Evolutionary conservation across 169 alveolate genomes (phyloP).

Genomic region (Cryptosporidium andersoni): DNA sequence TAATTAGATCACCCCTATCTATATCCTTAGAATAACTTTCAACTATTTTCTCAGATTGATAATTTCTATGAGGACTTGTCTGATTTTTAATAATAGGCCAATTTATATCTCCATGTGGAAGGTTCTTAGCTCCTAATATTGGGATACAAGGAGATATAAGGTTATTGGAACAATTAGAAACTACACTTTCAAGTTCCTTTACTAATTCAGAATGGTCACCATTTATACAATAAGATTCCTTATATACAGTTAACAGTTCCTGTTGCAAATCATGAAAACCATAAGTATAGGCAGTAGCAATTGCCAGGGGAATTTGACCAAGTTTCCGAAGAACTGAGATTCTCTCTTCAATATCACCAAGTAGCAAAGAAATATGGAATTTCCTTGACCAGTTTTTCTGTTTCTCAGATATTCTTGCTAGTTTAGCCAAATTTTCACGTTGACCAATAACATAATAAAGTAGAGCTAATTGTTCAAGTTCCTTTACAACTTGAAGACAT

Average conservation of each 20-base stretch:
- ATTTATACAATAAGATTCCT: conserved; percentile 53
- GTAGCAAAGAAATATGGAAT: conserved; percentile 43
- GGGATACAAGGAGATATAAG: conserved; percentile 57
- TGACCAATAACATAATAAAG: conserved; percentile 65
- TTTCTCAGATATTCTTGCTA: conserved; percentile 43
- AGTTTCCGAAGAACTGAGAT: conserved; percentile 24
- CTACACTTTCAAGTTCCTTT: background rate
- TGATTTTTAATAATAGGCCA: conserved; percentile 41
- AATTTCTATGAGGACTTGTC: background rate
- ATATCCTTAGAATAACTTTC: too few species aligned
- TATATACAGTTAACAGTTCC: conserved; percentile 49
- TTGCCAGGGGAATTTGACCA: conserved; percentile 62
- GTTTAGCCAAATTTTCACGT: conserved; percentile 50
- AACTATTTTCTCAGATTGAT: too few species aligned
- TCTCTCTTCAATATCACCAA: conserved; percentile 47
- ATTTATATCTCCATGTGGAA: conserved; percentile 21
- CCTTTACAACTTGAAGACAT: conserved; percentile 58
- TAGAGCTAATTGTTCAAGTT: conserved; percentile 41
- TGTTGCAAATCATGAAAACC: conserved; percentile 46
- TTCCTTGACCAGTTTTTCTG: conserved; percentile 64
- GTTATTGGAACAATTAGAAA: background rate
- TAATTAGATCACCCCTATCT: too few species aligned
- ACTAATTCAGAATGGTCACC: conserved; percentile 58
- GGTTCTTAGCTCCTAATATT: conserved; percentile 32
- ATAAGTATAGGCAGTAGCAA: conserved; percentile 55